phyloP scores from a whole-genome alignment of 345 rosid species.

The Eucalyptus cladocalyx region DNA sequence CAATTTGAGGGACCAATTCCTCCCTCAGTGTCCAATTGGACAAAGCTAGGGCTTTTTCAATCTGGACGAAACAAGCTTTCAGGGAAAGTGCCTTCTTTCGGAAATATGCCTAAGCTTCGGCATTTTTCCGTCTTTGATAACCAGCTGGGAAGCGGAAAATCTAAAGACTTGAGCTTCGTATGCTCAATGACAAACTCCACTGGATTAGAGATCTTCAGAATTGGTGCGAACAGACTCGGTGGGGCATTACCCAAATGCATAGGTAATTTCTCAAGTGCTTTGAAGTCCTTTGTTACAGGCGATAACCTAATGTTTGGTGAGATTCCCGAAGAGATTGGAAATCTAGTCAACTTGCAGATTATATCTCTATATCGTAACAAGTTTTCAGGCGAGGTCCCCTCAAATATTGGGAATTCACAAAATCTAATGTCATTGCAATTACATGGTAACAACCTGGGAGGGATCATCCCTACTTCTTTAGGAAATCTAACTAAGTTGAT shows the following conservation, averaged over 20 bases:
- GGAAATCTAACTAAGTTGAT: background rate
- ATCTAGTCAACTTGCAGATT: background rate
- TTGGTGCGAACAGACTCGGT: background rate
- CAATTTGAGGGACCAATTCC: conserved; percentile 4
- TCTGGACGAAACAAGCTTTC: background rate
- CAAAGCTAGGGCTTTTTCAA: background rate
- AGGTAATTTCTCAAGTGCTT: background rate
- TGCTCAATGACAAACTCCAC: background rate
- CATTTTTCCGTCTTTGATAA: background rate
- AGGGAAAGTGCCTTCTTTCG: conserved; percentile 2
- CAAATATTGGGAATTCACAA: background rate
- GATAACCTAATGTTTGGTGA: background rate
- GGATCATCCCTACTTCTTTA: background rate
- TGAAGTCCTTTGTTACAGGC: fast-evolving
- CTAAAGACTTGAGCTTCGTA: background rate
- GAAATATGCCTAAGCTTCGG: background rate
- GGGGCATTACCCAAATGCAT: background rate
- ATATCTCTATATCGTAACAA: background rate
- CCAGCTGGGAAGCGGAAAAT: background rate
- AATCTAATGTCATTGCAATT: background rate
- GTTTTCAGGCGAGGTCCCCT: background rate
- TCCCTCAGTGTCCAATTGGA: background rate
- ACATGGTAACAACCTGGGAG: fast-evolving
- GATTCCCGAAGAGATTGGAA: background rate
- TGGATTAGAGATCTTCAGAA: fast-evolving